A percentile compares a stretch with the other conserved stretches of the same genome.
Evolutionary conservation across 2,329 filamentous ascomycete genomes (phyloP).

Genomic region (Paramyrothecium sp.): DNA sequence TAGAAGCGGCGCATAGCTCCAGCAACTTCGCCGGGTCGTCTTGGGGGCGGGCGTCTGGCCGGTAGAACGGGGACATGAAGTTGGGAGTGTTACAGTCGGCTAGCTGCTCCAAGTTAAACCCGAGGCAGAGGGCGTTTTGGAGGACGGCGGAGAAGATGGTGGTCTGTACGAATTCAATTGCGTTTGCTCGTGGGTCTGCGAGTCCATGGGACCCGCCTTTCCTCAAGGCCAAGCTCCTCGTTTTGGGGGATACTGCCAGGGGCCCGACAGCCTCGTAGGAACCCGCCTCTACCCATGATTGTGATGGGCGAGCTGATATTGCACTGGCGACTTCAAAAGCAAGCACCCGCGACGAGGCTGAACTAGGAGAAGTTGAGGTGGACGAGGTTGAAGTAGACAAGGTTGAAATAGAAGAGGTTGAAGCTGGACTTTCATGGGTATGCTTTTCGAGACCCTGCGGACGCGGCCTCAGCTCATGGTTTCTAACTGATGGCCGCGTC

Average conservation of each 20-base stretch:
- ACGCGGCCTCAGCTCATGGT: not conserved
- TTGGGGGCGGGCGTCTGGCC: slow-evolving; percentile 7
- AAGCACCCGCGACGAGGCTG: too few relatives aligned
- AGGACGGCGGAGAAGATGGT: slow-evolving; percentile 16
- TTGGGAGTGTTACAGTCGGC: slow-evolving; percentile 10
- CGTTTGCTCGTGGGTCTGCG: slow-evolving; percentile 12
- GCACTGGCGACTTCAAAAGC: too few relatives aligned
- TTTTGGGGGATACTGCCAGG: not conserved
- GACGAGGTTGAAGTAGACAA: too few relatives aligned
- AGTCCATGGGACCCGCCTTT: not conserved
- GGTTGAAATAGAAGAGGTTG: too few relatives aligned
- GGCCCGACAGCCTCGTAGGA: not conserved
- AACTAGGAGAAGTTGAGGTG: too few relatives aligned
- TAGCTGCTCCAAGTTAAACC: slow-evolving; percentile 11
- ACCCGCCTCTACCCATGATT: too few relatives aligned
- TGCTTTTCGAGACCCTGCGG: not conserved
- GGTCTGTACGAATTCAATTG: slow-evolving; percentile 12
- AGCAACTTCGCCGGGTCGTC: slow-evolving; percentile 8
- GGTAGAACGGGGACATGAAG: slow-evolving; percentile 19
- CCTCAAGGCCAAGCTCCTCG: not conserved
- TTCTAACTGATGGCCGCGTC: not conserved
- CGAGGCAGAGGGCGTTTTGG: slow-evolving; percentile 16
- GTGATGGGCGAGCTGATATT: too few relatives aligned
- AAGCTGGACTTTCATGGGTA: too few relatives aligned
- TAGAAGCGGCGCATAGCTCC: not conserved